Evolutionary conservation across 441 rosid species (phyloP), one percentile per base, ranked within the genome.

Genomic region (Bocquillonia castaneifolia): DNA sequence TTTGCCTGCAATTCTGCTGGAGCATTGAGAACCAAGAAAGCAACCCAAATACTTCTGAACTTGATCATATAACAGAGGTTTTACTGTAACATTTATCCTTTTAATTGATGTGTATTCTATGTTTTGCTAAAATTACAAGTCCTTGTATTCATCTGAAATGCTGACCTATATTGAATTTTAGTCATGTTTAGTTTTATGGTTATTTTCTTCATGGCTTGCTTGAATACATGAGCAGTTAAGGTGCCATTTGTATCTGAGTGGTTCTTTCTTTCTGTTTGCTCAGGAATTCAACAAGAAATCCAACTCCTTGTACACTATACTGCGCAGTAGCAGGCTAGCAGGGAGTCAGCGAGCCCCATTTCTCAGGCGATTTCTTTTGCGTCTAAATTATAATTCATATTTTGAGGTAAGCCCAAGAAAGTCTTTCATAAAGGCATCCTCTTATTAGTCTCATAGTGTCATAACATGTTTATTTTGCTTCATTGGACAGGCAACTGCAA

Each of bases 341-440:
- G 97, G 97, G 58, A 93, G 97, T 81, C 99, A 88, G 76, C 84
- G 99, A 70, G 99, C 96, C 51, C 97, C 97, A n/a, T 93, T 88
- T 74, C 87, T 91, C 62, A 88, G 99, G 69, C 93, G 96, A 51
- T 92, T 94, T 80, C 96, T 94, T 72, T 82, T 90, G 85, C 97
- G 91, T 18, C 81, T 92, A 47, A 92, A 94, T 78, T 92, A 84
- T 73, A 91, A 91, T 81, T 86, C 88, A 64, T 94, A 87, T 82
- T 91, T 89, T 26, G 97, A 94, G 97, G 99, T 89, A 74, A 70
- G 52, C 20, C 51, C 29, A 22, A 28, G 52, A 17, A 22, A 51
- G 18, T 39, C 25, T 34, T 50, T 34, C 52, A 52, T 22, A 51
- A 72, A 68, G 15, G 32, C 29, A 1, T 6, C 22, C 54, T 37